Base-by-base conservation (phyloP, 768 basidiomycete genomes). In the Boletellus ananas region DNA sequence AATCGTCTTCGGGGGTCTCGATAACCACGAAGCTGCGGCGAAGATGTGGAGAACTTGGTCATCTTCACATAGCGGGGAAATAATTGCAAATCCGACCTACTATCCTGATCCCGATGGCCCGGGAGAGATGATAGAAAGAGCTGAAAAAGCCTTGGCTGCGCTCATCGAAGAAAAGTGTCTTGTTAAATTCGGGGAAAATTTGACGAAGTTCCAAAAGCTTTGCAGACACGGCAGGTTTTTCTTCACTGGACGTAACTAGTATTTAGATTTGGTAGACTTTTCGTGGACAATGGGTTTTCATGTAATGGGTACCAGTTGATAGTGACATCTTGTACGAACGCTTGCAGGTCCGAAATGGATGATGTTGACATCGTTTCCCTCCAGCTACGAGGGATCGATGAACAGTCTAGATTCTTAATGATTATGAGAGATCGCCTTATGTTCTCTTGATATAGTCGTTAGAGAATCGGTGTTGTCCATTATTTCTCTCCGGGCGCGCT, bases 131-230 rank as follows among this genome's bases (percentile, higher is more conserved):
- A 11, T 52, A 23, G 57, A 58, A 43, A 52, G 44, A 34, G 62
- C 62, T 17, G 50, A 64, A 25, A 41, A 50, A 37, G 42, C 40
- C 25, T 48, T 63, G 51, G 40, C 51, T 6, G 16, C 43, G n/a
- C 62, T 63, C 20, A 47, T 63, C 1, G 52, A 58, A 33, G 52
- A 55, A 18, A 64, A 51, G 47, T 64, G 59, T 20, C 31, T 61
- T 27, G 37, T 39, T 16, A 58, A 47, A 42, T 56, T 53, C 21
- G 54, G 52, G 36, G 57, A 51, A 47, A 61, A 47, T 40, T 33
- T 54, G 3, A 58, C 62, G 14, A 63, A 36, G 35, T 43, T 61
- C 16, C 62, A 61, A 56, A 55, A 41, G 35, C 43, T 63, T 29
- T 51, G 45, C 50, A 61, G 49, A 20, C 52, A 55, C 45, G 33